Percentiles rank a stretch among this genome's conserved stretches.
Conservation (phyloP, 768 basidiomycete genomes). For the Tulasnella sp. region DNA sequence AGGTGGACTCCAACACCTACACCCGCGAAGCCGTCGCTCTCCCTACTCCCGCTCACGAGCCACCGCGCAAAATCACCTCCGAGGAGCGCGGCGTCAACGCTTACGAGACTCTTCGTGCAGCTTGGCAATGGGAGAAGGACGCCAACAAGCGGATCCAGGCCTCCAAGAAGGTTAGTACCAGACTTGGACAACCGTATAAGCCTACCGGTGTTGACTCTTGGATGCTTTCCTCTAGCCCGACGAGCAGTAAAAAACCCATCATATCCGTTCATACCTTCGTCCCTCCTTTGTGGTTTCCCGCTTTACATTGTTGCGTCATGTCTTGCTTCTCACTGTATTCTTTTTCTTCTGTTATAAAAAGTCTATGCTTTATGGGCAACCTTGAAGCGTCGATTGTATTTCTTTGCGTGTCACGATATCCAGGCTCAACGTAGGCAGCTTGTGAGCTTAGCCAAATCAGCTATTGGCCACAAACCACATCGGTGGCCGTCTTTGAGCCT, state of each 20-base stretch:
- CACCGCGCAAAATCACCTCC: constrained; percentile 83
- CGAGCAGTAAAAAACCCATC: background rate
- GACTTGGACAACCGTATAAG: background rate
- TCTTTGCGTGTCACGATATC: background rate
- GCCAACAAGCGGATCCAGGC: constrained; percentile 39
- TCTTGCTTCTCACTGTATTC: background rate
- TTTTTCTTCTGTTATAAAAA: background rate
- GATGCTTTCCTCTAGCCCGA: background rate
- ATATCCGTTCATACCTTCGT: background rate
- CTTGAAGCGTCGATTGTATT: background rate
- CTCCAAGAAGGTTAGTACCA: background rate
- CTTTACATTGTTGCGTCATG: background rate
- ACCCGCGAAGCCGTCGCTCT: constrained; percentile 59
- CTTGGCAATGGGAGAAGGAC: constrained; percentile 70
- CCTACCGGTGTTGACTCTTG: background rate
- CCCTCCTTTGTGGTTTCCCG: background rate
- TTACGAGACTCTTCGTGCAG: constrained; percentile 75
- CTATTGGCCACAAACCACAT: no score
- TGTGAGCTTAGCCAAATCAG: no score
- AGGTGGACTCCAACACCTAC: constrained; percentile 42
- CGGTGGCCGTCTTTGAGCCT: background rate
- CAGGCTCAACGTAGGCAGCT: no score
- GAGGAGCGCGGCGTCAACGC: constrained; percentile 86
- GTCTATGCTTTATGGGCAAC: background rate
- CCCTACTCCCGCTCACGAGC: constrained; percentile 59